Evolutionary conservation across 371 early-diverging fungal species (phyloP).

Genomic region (Mucor racemosus): DNA sequence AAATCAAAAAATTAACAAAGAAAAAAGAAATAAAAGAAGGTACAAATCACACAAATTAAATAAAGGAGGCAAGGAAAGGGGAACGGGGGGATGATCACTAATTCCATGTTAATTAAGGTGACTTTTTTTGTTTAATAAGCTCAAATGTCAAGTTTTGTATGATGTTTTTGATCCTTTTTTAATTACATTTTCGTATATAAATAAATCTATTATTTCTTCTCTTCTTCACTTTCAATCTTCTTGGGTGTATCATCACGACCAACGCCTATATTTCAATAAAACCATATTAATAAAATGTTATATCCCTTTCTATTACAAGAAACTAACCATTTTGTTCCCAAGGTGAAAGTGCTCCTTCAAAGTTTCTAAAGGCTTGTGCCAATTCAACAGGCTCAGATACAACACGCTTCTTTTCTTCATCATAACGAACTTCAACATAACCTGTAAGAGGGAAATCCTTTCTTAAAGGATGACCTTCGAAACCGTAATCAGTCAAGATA

Average conservation of each 20-base stretch:
- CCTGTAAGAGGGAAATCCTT: slow-evolving; percentile 99
- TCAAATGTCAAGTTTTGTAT: not conserved
- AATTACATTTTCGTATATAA: slow-evolving; percentile 17
- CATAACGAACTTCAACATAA: slow-evolving; percentile 94
- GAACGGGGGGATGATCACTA: not conserved
- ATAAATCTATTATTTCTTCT: slow-evolving; percentile 44
- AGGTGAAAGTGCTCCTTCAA: slow-evolving; percentile 83
- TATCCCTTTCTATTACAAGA: not conserved
- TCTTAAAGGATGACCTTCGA: slow-evolving; percentile 96
- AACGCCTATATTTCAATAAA: slow-evolving; percentile 28
- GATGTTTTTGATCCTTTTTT: slow-evolving; percentile 7
- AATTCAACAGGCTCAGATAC: slow-evolving; percentile 95
- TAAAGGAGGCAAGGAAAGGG: not conserved
- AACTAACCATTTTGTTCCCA: slow-evolving; percentile 85
- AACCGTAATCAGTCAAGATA: slow-evolving; percentile 98
- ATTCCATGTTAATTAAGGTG: not conserved
- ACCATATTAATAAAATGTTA: not conserved
- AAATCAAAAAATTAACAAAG: not conserved
- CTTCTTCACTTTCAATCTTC: slow-evolving; percentile 39
- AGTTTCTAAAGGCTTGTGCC: slow-evolving; percentile 96
- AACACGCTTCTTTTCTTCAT: slow-evolving; percentile 97
- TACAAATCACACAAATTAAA: slow-evolving; percentile 2
- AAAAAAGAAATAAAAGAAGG: slow-evolving; percentile 6
- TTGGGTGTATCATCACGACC: slow-evolving; percentile 59
- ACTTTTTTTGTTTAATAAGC: not conserved